Evolutionary conservation across 2,329 filamentous ascomycete species (phyloP), one percentile per base, ranked within the genome.

Genomic region (Xylaria arbuscula): DNA sequence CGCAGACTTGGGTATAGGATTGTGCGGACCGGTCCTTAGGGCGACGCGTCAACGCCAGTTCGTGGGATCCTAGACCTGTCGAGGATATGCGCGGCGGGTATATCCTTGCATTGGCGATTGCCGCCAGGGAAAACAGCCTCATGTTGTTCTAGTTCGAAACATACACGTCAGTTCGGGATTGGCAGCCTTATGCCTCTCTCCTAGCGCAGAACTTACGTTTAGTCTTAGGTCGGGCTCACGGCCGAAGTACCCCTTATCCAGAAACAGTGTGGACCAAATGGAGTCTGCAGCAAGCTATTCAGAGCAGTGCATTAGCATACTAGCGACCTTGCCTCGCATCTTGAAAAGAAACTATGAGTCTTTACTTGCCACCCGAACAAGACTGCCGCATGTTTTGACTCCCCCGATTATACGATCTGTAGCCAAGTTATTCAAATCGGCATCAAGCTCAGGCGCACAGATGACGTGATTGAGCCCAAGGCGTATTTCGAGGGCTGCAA

Each of bases 401-500:
- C 15, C 36, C 40, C 40, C 8, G 53, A 15, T 57, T 45, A 61
- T 19, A 47, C 45, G 24, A 59, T 48, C n/a, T 24, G 4, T 34
- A 32, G 13, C 54, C 22, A 56, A 51, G 36, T 53, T 28, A 13
- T 42, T 51, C 56, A 48, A 54, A 38, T 48, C 19, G 40, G 19
- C 47, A 6, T 55, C 53, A 7, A 50, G 28, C n/a, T 32, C 51
- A 53, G 38, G 38, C 40, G 45, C n/a, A 36, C 11, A 32, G 28
- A 42, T 62, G 38, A 24, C 38, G 11, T 57, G 34, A 10, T 15
- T 11, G 32, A 15, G n/a, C 19, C 15, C 36, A 48, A 62, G 38
- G 19, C 57, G 45, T 51, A 51, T 62, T 34, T 22, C 22, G 45
- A n/a, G 32, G 47, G 34, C 36, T 56, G 24, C 42, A 40, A 64